Base-by-base conservation (phyloP, 805 yeast species). In the Phaffomyces opuntiae region DNA sequence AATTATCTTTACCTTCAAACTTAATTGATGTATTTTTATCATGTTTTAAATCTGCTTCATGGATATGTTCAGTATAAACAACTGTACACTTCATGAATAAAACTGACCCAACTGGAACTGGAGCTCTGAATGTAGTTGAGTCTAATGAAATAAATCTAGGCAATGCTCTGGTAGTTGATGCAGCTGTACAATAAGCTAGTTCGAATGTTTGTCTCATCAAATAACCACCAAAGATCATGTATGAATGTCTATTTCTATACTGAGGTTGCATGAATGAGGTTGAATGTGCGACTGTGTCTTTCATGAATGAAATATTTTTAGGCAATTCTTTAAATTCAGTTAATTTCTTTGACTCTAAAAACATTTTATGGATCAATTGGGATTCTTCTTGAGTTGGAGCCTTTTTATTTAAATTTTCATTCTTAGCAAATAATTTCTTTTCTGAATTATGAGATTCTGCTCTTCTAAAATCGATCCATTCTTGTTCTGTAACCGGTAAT, bases 241-340 rank as follows among this genome's bases (percentile, higher is more conserved):
- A 87, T 4, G 95, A 85, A 62, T 90, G 96, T 62, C 96, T 78
- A 70, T 90, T 90, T 67, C 97, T 79, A 68, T 89, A 90, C 68
- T 90, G 97, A 2, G 97, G 97, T 66, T 90, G 97, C 91, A 90
- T 91, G 65, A 89, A 81, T 57, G 83, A 75, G 7, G 96, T 87
- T 11, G 95, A 84, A 43, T 76, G 70, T 44, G 86, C 74, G 43
- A 64, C 68, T 1, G 96, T 82, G 50, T 87, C 83, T 42, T 76
- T 73, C 95, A 88, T 85, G 53, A 77, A 77, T 39, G 73, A 68
- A 29, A 82, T 63, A 50, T 76, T 77, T 24, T 63, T 64, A n/a
- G 83, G 82, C 46, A 67, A 63, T 8, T 61, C 49, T 9, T 53
- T 59, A 17, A 62, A 46, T 17, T 59, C 52, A 24, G 64, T 58